Percentiles rank a stretch among this genome's conserved stretches.
These are phyloP conservation scores for Dendrothele bispora DNA, from an alignment of 768 basidiomycete genomes.

Conservation along the genomic window DNA sequence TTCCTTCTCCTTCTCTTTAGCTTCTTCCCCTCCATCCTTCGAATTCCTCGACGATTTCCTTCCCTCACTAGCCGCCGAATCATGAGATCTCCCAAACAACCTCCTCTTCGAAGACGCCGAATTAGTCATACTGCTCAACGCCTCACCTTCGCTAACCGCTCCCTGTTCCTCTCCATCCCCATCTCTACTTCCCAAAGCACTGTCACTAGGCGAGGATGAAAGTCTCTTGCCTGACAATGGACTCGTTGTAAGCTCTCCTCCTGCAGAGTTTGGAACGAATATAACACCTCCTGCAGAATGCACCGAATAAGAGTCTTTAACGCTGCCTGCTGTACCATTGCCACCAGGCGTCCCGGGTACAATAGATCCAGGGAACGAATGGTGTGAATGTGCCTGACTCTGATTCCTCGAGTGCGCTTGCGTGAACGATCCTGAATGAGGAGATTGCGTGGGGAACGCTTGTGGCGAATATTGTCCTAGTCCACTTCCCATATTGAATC, in stretches of 20 bases:
- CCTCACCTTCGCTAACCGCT: conserved; percentile 71
- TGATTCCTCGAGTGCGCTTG: conserved; percentile 37
- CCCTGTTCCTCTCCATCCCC: conserved; percentile 53
- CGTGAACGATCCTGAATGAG: conserved; percentile 4
- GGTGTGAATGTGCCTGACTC: conserved; percentile 44
- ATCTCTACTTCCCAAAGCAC: conserved; percentile 45
- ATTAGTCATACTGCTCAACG: no score
- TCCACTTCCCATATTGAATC: background rate
- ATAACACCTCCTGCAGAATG: conserved; percentile 17
- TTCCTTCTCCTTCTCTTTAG: conserved; percentile 33
- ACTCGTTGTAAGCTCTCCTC: no score
- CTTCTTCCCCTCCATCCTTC: conserved; percentile 22
- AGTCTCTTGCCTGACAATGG: no score
- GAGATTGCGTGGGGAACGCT: conserved; percentile 6
- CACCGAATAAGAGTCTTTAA: background rate
- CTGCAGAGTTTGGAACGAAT: no score
- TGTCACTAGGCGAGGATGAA: conserved; percentile 61
- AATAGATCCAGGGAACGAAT: conserved; percentile 41
- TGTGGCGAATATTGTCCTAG: conserved; percentile 17
- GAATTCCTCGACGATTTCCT: conserved; percentile 21
- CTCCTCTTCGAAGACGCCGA: conserved; percentile 46
- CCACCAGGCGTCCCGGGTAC: conserved; percentile 26
- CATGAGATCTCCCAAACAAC: conserved; percentile 65
- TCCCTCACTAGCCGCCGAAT: conserved; percentile 30
- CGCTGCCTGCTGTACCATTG: conserved; percentile 11